Percentiles rank a stretch among this genome's conserved stretches.
phyloP scores from a whole-genome alignment of 257 asterid species.

The Handroanthus guayacan region DNA sequence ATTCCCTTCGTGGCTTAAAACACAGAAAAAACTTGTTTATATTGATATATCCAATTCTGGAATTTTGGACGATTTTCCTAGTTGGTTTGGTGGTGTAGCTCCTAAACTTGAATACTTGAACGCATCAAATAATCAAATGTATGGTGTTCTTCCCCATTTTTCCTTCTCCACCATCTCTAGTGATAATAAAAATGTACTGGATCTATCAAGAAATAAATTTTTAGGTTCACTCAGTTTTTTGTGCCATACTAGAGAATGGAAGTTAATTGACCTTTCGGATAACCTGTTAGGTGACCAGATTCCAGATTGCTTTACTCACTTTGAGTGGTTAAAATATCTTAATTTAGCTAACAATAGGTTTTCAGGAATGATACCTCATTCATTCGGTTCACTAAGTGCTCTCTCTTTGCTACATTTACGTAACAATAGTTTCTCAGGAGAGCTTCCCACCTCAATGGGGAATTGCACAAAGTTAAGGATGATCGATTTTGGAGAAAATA shows the following conservation, averaged over 20 bases:
- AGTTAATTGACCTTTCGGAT: slow-evolving; percentile 10
- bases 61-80: slow-evolving; percentile 25
- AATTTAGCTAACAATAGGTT: slow-evolving; percentile 21
- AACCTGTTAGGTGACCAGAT: neutral
- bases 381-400: neutral
- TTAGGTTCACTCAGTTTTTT: neutral
- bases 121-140: slow-evolving; percentile 33
- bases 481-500: slow-evolving; percentile 23
- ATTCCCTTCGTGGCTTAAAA: slow-evolving; percentile 40
- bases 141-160: slow-evolving; percentile 31
- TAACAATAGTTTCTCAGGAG: slow-evolving; percentile 32
- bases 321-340: neutral
- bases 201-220: neutral
- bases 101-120: slow-evolving; percentile 1
- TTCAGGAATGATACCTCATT: neutral
- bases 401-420: neutral
- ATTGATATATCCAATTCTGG: slow-evolving; percentile 22
- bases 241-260: neutral
- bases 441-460: slow-evolving; percentile 31
- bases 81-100: slow-evolving; percentile 25
- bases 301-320: neutral
- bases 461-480: slow-evolving; percentile 13
- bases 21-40: slow-evolving; percentile 1
- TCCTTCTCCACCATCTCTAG: neutral
- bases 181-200: neutral